These are phyloP conservation scores for Didymosphaeria variabile DNA, from an alignment of 2,329 filamentous ascomycete genomes.

Conservation along the genomic window DNA sequence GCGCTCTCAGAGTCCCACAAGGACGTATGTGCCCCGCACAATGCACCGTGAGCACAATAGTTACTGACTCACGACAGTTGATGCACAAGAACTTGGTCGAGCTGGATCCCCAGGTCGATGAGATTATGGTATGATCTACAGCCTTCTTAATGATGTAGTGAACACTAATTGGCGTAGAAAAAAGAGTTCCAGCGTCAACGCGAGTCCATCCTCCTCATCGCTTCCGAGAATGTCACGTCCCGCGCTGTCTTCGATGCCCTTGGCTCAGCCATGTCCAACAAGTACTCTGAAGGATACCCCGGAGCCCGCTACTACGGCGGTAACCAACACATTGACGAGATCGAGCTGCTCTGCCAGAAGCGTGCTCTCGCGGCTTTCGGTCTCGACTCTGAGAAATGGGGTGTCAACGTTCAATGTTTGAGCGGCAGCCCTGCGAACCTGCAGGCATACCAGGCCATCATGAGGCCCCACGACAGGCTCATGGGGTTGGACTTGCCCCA, in stretches of 20 bases:
- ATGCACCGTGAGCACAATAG: constrained; percentile 21
- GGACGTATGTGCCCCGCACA: constrained; percentile 61
- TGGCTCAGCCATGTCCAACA: constrained; percentile 75
- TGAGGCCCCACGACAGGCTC: constrained; percentile 92
- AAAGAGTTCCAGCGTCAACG: constrained; percentile 95
- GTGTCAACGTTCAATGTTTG: constrained; percentile 89
- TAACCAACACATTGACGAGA: constrained; percentile 93
- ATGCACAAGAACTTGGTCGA: constrained; percentile 95
- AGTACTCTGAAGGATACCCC: constrained; percentile 98
- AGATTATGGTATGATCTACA: constrained; percentile 82
- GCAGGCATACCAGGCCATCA: constrained; percentile 97
- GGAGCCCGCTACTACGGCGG: constrained; percentile 96
- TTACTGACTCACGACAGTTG: constrained; percentile 69
- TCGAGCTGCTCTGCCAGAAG: constrained; percentile 88
- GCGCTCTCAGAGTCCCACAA: constrained; percentile 72
- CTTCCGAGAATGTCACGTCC: constrained; percentile 53
- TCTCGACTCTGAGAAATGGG: constrained; percentile 86
- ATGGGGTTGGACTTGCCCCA: constrained; percentile 97
- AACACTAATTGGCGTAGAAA: constrained; percentile 64
- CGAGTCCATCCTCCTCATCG: constrained; percentile 82
- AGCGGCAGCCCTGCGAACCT: constrained; percentile 95
- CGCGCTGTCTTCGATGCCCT: constrained; percentile 52
- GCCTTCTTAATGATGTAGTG: neutral
- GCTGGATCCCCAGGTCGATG: constrained; percentile 90
- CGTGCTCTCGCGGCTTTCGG: constrained; percentile 89